A percentile compares a stretch with the other conserved stretches of the same genome.
These are phyloP conservation scores for Trypanosoma brucei DNA, from an alignment of 208 protist species.

Conservation along the genomic window DNA sequence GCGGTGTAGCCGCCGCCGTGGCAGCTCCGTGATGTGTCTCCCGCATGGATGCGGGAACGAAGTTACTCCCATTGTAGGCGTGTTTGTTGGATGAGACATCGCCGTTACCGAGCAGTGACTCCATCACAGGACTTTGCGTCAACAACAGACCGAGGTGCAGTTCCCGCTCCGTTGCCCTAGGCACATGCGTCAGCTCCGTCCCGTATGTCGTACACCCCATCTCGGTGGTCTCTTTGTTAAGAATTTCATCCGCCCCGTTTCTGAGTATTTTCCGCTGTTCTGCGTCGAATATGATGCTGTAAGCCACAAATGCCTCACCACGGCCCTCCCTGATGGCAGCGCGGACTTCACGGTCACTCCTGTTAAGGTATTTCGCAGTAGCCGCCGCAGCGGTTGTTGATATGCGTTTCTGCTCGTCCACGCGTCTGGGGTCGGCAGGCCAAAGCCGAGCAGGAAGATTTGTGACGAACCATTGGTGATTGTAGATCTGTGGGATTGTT, in stretches of 20 bases:
- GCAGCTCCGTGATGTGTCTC: conserved; percentile 1
- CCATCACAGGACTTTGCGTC: conserved; percentile 85
- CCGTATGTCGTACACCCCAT: conserved; percentile 5
- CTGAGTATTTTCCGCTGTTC: conserved; percentile 59
- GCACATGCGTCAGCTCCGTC: conserved; percentile 11
- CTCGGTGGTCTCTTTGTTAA: not conserved
- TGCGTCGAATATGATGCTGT: conserved; percentile 82
- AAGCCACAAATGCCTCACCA: conserved; percentile 69
- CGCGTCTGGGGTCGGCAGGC: conserved; percentile 71
- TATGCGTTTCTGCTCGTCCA: conserved; percentile 62
- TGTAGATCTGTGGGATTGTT: conserved; percentile 87
- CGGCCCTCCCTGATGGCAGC: conserved; percentile 52
- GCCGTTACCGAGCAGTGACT: conserved; percentile 62
- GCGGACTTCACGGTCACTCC: conserved; percentile 67
- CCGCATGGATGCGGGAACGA: conserved; percentile 62
- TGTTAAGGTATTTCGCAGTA: conserved; percentile 41
- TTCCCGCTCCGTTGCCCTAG: conserved; percentile 73
- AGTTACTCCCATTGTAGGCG: conserved; percentile 71
- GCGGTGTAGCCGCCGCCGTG: conserved; percentile 8
- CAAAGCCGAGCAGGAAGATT: conserved; percentile 79
- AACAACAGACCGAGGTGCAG: conserved; percentile 84
- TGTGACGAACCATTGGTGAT: conserved; percentile 85
- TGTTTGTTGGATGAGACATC: conserved; percentile 72
- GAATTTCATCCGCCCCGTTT: conserved; percentile 29
- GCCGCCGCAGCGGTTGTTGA: conserved; percentile 59